Evolutionary conservation across 225 moss, liverwort and hornwort genomes (phyloP).

Genomic region (Pseudoscleropodium purum): DNA sequence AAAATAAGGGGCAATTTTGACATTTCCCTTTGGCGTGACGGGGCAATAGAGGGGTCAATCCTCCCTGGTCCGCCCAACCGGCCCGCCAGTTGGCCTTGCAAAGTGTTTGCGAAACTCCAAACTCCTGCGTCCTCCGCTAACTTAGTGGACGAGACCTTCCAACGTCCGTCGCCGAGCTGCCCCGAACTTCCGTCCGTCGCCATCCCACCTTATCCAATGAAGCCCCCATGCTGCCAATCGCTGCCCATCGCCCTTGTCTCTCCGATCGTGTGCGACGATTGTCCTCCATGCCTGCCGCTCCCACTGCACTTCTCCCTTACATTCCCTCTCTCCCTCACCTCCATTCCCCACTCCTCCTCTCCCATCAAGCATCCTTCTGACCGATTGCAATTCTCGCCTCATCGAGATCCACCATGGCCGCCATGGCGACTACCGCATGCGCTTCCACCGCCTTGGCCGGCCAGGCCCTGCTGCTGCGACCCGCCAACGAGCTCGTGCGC

Average conservation of each 20-base stretch:
- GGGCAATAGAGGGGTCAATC: too few relatives aligned
- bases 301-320: not conserved
- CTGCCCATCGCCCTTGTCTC: constrained; percentile 8
- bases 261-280: constrained; percentile 11
- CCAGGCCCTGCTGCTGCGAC: constrained; percentile 37
- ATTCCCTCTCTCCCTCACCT: not conserved
- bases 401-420: constrained; percentile 19
- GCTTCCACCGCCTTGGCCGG: constrained; percentile 46
- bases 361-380: not conserved
- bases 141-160: not conserved
- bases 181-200: not conserved
- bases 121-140: too few relatives aligned
- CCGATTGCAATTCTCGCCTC: not conserved
- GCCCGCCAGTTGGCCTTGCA: too few relatives aligned
- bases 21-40: too few relatives aligned
- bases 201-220: constrained; percentile 27
- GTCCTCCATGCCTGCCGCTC: not conserved
- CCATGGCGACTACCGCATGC: constrained; percentile 45
- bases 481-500: constrained; percentile 26
- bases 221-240: constrained; percentile 17
- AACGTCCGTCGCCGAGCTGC: not conserved
- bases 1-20: too few relatives aligned
- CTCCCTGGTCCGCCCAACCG: too few relatives aligned
- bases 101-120: not conserved
- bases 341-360: not conserved